Conservation (phyloP, 2,329 filamentous ascomycete genomes). For the Mariannaea elegans region DNA sequence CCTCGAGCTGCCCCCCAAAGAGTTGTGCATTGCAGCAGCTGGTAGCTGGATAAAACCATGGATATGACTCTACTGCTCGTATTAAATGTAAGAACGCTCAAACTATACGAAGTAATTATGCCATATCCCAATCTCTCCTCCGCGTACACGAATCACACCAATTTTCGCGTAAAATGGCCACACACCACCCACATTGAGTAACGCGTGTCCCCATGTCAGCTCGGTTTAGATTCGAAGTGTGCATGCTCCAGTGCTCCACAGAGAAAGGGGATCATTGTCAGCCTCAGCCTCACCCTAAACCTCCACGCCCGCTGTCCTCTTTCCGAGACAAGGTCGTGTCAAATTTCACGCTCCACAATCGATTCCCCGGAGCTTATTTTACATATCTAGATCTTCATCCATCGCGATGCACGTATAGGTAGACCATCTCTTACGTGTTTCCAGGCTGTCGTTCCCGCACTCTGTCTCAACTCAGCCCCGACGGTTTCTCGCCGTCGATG, state of each 20-base stretch:
- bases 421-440: not conserved
- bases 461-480: not conserved
- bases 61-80: too few species aligned
- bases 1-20: too few species aligned
- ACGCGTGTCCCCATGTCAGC: conserved; percentile 10
- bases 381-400: not conserved
- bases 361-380: not conserved
- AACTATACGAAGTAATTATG: too few species aligned
- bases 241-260: not conserved
- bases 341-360: conserved; percentile 1
- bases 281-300: conserved; percentile 10
- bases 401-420: conserved; percentile 6
- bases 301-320: not conserved
- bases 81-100: too few species aligned
- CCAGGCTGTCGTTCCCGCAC: not conserved
- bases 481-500: conserved; percentile 9
- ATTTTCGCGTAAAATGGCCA: not conserved
- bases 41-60: too few species aligned
- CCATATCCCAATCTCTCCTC: too few species aligned
- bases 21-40: too few species aligned
- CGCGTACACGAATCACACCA: not conserved
- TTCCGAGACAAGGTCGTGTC: not conserved
- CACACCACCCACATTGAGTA: conserved; percentile 8
- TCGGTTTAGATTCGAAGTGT: not conserved
- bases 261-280: conserved; percentile 20